These are phyloP conservation scores for Triticum timopheevii DNA, from an alignment of 176 grass and related monocot genomes.

Conservation along the genomic window DNA sequence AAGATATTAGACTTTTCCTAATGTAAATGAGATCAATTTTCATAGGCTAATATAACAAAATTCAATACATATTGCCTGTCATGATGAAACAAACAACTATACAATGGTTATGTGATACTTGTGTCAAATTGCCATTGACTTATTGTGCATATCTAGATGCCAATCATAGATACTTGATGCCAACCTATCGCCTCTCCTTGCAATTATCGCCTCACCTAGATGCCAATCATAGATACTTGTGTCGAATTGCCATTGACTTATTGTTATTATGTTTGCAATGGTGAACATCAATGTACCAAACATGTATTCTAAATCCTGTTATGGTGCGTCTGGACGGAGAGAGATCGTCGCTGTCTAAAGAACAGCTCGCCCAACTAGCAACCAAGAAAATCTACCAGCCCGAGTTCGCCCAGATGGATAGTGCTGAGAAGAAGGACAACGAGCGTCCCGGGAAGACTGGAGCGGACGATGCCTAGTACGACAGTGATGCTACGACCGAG, in stretches of 20 bases:
- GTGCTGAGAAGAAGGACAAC: slow-evolving; percentile 21
- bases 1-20: not conserved
- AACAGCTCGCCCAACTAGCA: slow-evolving; percentile 53
- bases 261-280: not conserved
- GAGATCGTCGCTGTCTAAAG: slow-evolving; percentile 38
- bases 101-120: too few species aligned
- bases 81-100: not conserved
- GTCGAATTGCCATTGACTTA: not conserved
- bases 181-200: too few species aligned
- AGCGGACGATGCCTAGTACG: slow-evolving; percentile 35
- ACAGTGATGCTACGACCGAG: slow-evolving; percentile 77
- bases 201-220: not conserved
- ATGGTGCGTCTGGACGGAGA: slow-evolving; percentile 40
- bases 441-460: not conserved
- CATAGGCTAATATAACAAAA: not conserved
- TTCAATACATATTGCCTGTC: not conserved
- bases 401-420: slow-evolving; percentile 42
- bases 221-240: not conserved
- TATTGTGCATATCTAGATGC: too few species aligned
- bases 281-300: not conserved
- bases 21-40: not conserved
- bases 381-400: slow-evolving; percentile 67
- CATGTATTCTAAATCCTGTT: not conserved
- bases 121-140: too few species aligned
- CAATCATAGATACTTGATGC: too few species aligned